phyloP scores from a whole-genome alignment of 257 asterid species.

The Leonotis leonurus region DNA sequence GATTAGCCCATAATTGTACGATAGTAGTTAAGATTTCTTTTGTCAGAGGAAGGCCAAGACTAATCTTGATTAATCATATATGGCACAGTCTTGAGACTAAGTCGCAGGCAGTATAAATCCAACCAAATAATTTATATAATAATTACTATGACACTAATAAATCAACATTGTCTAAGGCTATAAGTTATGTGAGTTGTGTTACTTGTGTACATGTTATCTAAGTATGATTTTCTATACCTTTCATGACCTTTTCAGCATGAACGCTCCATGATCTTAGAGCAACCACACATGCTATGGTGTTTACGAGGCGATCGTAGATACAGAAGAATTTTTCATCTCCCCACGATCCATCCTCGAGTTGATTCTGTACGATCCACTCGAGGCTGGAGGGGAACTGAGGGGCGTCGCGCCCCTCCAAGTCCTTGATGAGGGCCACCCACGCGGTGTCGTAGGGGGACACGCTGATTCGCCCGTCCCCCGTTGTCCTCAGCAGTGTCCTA shows the following conservation, averaged over 20 bases:
- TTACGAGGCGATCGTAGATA: background rate
- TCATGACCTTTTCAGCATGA: background rate
- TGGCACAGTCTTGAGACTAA: too few species aligned
- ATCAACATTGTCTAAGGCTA: too few species aligned
- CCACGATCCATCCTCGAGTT: constrained; percentile 15
- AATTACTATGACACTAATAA: too few species aligned
- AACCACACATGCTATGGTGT: constrained; percentile 8
- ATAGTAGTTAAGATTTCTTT: too few species aligned
- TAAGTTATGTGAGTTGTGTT: too few species aligned
- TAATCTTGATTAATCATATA: too few species aligned
- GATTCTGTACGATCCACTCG: constrained; percentile 3
- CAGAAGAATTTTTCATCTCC: background rate
- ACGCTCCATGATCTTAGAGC: constrained; percentile 13
- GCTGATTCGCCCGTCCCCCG: background rate
- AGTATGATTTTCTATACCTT: background rate
- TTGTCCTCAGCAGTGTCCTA: background rate
- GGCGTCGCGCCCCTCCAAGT: background rate
- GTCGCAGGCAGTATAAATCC: too few species aligned
- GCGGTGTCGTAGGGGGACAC: constrained; percentile 9
- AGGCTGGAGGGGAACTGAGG: constrained; percentile 8
- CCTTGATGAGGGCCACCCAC: background rate
- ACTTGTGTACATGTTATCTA: too few species aligned
- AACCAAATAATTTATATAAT: too few species aligned
- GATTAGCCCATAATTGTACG: too few species aligned
- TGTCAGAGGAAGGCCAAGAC: too few species aligned